Base-by-base conservation (phyloP, 805 yeast genomes). In the Ogataea sp. region DNA sequence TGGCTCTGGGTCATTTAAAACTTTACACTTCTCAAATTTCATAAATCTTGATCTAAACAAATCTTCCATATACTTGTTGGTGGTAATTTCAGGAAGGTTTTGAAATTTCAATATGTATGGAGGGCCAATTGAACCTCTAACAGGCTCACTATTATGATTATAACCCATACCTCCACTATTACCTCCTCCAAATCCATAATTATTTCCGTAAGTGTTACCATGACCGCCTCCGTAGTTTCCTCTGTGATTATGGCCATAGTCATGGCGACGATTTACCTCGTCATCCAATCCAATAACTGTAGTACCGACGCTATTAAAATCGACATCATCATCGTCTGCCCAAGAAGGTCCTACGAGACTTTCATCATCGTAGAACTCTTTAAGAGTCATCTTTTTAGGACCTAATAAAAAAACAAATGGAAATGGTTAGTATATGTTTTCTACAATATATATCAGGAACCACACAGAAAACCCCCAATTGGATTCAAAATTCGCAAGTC, bases 71-170 rank as follows among this genome's bases (percentile, higher is more conserved):
- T 73, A 68, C 38, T 62, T 62, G 18, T 73, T 68, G 38, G 73
- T 67, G 28, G 78, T 68, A 18, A 68, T 67, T 3, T 73, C 63
- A 0, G 88, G 85, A 28, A 83, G 56, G 43, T 78, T 76, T 6
- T 73, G 56, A 39, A 83, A 65, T 52, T 80, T 82, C 34, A 75
- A 74, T 41, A 81, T 80, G 53, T 67, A 81, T 2, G 89, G 89
- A 1, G 84, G 83, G 68, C 43, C 26, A 45, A 18, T 31, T 38
- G 38, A 27, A 37, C 38, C 20, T 42, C 30, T 17, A 2, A 34
- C 36, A 27, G 46, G 48, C 5, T 27, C 17, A 13, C 45, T 36
- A 9, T 45, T 47, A 15, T 40, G 36, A 16, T 31, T 38, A 9
- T 39, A 43, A 14, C 20, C 21, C 24, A 38, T 34, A 18, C 39